Evolutionary conservation across 1,139 yeast species (phyloP), one percentile per base, ranked within the genome.

Genomic region (Candida labiduridarum): DNA sequence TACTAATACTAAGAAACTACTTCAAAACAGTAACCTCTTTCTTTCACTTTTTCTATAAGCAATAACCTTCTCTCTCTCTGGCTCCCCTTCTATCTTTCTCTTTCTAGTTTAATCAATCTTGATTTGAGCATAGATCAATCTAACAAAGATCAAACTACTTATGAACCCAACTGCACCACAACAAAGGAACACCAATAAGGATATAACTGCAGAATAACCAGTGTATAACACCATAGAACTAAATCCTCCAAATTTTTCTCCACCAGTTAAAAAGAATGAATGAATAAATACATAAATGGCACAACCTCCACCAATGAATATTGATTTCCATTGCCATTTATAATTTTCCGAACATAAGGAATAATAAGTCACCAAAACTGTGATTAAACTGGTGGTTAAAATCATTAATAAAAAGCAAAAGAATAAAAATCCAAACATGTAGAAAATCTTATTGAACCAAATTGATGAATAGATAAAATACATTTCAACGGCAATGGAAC

Each of bases 321-420:
- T 78, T 9, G 96, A 83, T 67, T 92, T 85, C 99, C 99, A 94
- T 65, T 91, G 97, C 99, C 99, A 94, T 67, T 85, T 84, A 75
- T 95, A 92, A 68, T 94, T 89, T 66, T 94, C 99, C 43, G 91
- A 77, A 65, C 97, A 90, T 56, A 95, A 79, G 10, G 92, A 81
- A 73, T 89, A 88, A 70, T 94, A 94, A 38, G 89, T 83, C 74
- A 91, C 80, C 60, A 94, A 76, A 18, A 91, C 74, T 0, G 97
- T 86, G 42, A 91, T 91, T 56, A 94, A 78, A 16, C 89, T 79
- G 7, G 97, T 87, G 10, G 97, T 91, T 60, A 88, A 64, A 14
- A 89, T 74, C 90, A 91, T 87, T 64, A 94, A 77, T 22, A 87
- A 59, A 65, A 90, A 85, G 61, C 97, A 91, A 71, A 92, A 84